Base-by-base conservation (phyloP, 1,139 yeast genomes). In the Geotrichum cucujoidarum region DNA sequence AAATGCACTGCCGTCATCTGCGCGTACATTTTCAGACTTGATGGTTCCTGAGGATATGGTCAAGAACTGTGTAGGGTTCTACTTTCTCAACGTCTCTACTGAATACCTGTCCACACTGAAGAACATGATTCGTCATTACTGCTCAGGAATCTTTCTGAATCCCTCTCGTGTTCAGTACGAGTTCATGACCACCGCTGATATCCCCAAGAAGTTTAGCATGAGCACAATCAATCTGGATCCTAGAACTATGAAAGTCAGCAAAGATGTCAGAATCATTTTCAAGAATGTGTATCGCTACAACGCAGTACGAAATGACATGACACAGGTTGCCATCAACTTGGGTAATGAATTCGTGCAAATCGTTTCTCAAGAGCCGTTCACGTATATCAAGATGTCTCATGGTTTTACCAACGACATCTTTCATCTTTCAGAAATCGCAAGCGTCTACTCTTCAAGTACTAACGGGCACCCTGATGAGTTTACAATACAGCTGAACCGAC, bases 271-370 rank as follows among this genome's bases (percentile, higher is more conserved):
- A 21, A 40, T 54, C 51, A 61, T 51, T 16, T 59, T 51, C 43
- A 40, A 50, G 16, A 53, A 56, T 16, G 57, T 55, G 6, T 43
- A 35, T 13, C 45, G 46, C 18, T 41, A 47, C 31, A 39, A 51
- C 18, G 22, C 49, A n/a, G 44, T 31, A 25, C 49, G 45, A 42
- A 54, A 37, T 16, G 45, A 31, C 18, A 30, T 35, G 21, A 50
- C 41, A 11, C 17, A 30, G 13, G 83, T 83, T 1, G 74, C 77
- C 1, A 55, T 88, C 51, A 80, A 80, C 56, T 75, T 88, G 50
- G 95, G 95, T 10, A 75, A 83, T 49, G 80, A 78, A 56, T 83
- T 74, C 68, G 61, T 86, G 40, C 90, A 84, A 58, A 65, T 86
- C 3, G 58, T 68, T 50, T 68, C 74, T 57, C 64, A 73, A 42